Conservation (phyloP, 371 early-diverging fungal species). For the Lichtheimia corymbifera region DNA sequence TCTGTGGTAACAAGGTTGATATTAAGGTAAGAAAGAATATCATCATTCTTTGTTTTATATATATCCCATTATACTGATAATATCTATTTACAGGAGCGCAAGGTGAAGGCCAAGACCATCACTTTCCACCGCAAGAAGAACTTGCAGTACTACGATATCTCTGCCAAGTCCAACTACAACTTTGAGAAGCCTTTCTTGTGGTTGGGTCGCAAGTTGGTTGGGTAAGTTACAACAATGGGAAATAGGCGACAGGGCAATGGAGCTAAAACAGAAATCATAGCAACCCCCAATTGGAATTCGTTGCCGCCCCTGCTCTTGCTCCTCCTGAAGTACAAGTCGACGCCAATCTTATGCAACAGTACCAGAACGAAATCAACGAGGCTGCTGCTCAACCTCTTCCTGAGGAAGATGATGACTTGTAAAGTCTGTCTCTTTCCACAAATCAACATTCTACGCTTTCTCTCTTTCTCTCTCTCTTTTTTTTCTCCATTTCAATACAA, state of each 20-base stretch:
- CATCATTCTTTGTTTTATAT: background rate
- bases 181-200: slow-evolving; percentile 99
- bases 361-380: slow-evolving; percentile 72
- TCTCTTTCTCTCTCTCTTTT: background rate
- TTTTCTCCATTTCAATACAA: background rate
- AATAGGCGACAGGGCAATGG: slow-evolving; percentile 1
- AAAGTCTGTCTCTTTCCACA: slow-evolving; percentile 17
- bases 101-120: slow-evolving; percentile 99
- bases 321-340: slow-evolving; percentile 97
- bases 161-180: slow-evolving; percentile 99
- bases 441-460: background rate
- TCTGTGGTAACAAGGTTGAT: slow-evolving; percentile 99
- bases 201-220: slow-evolving; percentile 97
- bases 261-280: slow-evolving; percentile 34
- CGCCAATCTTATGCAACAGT: slow-evolving; percentile 73
- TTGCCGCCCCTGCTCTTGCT: slow-evolving; percentile 96
- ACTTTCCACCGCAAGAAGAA: slow-evolving; percentile 99
- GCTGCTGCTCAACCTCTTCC: slow-evolving; percentile 88
- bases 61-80: background rate
- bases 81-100: slow-evolving; percentile 80
- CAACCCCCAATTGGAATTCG: slow-evolving; percentile 95
- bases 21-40: slow-evolving; percentile 66
- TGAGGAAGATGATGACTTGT: slow-evolving; percentile 83
- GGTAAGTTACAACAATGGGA: slow-evolving; percentile 33
- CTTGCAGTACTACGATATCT: slow-evolving; percentile 99